These are phyloP conservation scores for Russula griseocarnosa DNA, from an alignment of 768 basidiomycete species.

Conservation along the genomic window DNA sequence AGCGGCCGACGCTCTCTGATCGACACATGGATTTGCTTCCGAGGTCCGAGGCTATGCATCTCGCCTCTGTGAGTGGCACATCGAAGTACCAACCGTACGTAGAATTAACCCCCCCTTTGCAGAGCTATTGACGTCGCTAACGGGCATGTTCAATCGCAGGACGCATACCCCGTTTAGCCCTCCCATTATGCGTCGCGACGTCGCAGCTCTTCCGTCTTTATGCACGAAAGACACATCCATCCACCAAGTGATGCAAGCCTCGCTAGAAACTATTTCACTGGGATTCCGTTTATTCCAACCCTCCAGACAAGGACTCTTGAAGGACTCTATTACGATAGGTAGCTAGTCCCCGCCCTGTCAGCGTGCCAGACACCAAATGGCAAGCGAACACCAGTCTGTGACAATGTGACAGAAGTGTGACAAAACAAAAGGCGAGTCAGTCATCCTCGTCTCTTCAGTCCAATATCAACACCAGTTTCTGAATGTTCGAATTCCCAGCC, in stretches of 20 bases:
- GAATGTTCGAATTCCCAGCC: conserved; percentile 7
- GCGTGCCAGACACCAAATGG: neutral
- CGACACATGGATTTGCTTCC: conserved; percentile 13
- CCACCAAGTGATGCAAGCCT: neutral
- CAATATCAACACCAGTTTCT: conserved; percentile 9
- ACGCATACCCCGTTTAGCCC: neutral
- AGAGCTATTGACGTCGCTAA: neutral
- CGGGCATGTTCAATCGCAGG: neutral
- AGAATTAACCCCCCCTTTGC: neutral
- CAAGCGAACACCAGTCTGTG: neutral
- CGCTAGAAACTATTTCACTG: neutral
- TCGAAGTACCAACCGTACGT: neutral
- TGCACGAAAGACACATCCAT: neutral
- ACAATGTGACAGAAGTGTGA: conserved; percentile 5
- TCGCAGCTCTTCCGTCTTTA: neutral
- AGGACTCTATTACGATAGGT: neutral
- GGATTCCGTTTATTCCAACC: neutral
- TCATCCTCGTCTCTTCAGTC: conserved; percentile 8
- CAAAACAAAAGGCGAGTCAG: conserved; percentile 15
- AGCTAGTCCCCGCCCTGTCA: too few relatives aligned
- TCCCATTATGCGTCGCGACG: neutral
- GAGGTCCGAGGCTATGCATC: conserved; percentile 8
- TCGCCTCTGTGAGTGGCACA: neutral
- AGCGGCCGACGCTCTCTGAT: neutral
- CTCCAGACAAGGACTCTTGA: neutral